A percentile compares a stretch with the other conserved stretches of the same genome.
Evolutionary conservation across 345 rosid species (phyloP).

Genomic region (Murraya paniculata): DNA sequence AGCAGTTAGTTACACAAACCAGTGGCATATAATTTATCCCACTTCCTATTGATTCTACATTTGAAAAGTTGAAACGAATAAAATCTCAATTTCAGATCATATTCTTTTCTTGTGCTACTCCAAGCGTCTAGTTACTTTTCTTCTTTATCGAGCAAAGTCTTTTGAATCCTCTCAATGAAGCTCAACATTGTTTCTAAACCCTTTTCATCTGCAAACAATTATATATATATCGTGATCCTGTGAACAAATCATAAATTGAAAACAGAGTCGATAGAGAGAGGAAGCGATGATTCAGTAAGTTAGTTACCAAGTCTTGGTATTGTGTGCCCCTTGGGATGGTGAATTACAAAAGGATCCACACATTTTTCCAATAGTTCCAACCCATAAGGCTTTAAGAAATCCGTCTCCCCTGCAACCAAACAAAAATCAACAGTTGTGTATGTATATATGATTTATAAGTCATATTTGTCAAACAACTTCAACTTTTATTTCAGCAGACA

Average conservation of each 20-base stretch:
- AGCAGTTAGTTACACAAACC: not conserved
- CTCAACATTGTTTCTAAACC: slow-evolving; percentile 37
- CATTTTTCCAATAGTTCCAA: slow-evolving; percentile 45
- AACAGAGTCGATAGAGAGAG: not conserved
- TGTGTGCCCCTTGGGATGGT: slow-evolving; percentile 96
- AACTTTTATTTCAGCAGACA: too few species aligned
- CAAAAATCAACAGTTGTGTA: not conserved
- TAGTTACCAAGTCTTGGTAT: slow-evolving; percentile 76
- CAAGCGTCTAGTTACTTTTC: slow-evolving; percentile 15
- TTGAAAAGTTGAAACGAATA: not conserved
- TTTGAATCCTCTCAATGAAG: slow-evolving; percentile 51
- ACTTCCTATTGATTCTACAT: not conserved
- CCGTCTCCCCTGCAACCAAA: slow-evolving; percentile 65
- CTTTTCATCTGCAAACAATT: slow-evolving; percentile 50
- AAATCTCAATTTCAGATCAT: not conserved
- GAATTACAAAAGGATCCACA: slow-evolving; percentile 54
- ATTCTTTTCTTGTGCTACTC: not conserved
- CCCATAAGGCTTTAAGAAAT: slow-evolving; percentile 75
- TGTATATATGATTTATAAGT: too few species aligned
- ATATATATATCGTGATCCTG: not conserved
- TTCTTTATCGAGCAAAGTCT: slow-evolving; percentile 24
- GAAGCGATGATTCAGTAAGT: not conserved
- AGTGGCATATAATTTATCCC: not conserved
- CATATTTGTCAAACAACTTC: too few species aligned
- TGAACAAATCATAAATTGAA: not conserved